Base-by-base conservation (phyloP, 331 rosid genomes). In the Quercus tomentella region DNA sequence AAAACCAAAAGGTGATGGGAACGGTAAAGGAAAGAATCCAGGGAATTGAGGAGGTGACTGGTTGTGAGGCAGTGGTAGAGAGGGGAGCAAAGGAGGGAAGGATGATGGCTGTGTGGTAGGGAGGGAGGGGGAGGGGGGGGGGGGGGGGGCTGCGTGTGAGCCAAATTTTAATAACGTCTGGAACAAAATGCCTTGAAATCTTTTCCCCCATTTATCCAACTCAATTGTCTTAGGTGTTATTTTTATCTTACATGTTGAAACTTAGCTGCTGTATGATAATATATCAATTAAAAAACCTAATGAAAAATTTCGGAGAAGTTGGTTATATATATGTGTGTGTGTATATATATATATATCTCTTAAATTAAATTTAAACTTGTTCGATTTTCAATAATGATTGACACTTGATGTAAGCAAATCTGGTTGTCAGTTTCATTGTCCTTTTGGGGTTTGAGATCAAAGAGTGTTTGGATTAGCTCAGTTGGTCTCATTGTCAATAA, bases 341-440 rank as follows among this genome's bases (percentile, higher is more conserved):
- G 41, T 7, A 10, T 7, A 0, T 35, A 0, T 37, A 0, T 37
- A 2, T 37, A 0, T 41, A 0, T 41, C 2, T 41, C 45, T 41
- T 41, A 41, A 41, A 41, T 41, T 41, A 8, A 41, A 41, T 41
- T 8, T 41, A 41, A 41, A 8, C 45, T 41, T 41, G 45, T 41
- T 41, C 0, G 3, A 41, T 41, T 41, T 41, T 41, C 45, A 41
- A 41, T 41, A 12, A 58, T 58, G 22, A 9, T 21, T n/a, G 65
- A 3, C 65, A 57, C 68, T 62, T 25, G 2, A 26, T 62, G 68
- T 62, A 62, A 31, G 37, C 26, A 31, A 62, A 26, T 62, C 18
- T 4, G 68, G 35, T 12, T 4, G 68, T 62, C 2, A 26, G 18
- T 4, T 18, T 62, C 30, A 17, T 41, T 41, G 45, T 41, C 45